Percentiles rank a stretch among this genome's conserved stretches.
These are phyloP conservation scores for Carallia pectinifolia DNA, from an alignment of 345 rosid species.

Conservation along the genomic window DNA sequence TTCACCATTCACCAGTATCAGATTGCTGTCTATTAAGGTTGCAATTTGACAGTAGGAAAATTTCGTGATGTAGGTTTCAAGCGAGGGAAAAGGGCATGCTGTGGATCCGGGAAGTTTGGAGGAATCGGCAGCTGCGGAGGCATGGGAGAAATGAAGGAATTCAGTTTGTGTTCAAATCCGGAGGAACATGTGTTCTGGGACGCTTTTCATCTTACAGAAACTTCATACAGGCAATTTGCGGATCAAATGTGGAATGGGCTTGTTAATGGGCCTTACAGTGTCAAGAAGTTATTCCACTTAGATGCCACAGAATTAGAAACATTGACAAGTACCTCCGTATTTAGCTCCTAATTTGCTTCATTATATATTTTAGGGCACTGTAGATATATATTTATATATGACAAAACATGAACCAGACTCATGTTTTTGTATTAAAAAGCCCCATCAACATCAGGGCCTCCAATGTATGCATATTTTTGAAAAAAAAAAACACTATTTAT, in stretches of 20 bases:
- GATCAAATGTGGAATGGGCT: neutral
- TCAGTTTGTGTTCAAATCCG: neutral
- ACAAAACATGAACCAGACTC: no score
- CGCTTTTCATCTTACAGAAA: neutral
- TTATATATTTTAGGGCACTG: no score
- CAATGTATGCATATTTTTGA: no score
- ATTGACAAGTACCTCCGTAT: no score
- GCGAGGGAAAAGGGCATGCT: neutral
- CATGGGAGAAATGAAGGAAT: neutral
- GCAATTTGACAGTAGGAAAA: no score
- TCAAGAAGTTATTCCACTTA: neutral
- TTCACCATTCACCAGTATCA: no score
- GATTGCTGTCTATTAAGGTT: no score
- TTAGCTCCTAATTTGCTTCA: no score
- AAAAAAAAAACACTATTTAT: no score
- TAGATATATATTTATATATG: no score
- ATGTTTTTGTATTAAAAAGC: no score
- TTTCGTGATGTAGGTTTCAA: neutral
- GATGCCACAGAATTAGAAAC: neutral
- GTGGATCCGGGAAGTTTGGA: neutral
- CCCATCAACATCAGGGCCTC: no score
- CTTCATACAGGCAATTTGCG: neutral
- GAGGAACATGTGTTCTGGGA: neutral
- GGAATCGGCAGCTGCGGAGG: neutral
- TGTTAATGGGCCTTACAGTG: neutral